Evolutionary conservation across 371 early-diverging fungal genomes (phyloP).

Genomic region (Rhizomucor miehei): DNA sequence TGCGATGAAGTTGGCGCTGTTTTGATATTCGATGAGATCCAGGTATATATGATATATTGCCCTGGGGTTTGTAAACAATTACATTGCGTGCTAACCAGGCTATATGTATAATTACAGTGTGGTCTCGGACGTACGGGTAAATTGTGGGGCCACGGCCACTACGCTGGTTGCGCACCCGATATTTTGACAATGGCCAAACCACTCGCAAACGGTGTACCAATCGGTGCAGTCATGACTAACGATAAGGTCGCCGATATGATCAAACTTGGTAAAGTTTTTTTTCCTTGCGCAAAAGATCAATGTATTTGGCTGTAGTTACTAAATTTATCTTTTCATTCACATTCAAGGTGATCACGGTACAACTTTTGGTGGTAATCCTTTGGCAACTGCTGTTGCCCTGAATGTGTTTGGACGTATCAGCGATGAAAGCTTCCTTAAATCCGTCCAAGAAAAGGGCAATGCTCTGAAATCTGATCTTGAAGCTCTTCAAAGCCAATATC

Average conservation of each 20-base stretch:
- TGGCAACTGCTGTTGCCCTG: slow-evolving; percentile 75
- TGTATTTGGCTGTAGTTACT: neutral
- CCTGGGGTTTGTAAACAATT: too few species aligned
- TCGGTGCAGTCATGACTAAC: slow-evolving; percentile 84
- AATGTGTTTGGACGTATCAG: slow-evolving; percentile 71
- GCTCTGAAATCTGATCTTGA: slow-evolving; percentile 53
- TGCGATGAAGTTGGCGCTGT: slow-evolving; percentile 83
- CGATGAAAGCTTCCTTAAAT: slow-evolving; percentile 63
- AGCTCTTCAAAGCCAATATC: slow-evolving; percentile 40
- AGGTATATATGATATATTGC: too few species aligned
- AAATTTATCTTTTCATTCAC: neutral
- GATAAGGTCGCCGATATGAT: slow-evolving; percentile 77
- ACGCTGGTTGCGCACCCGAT: slow-evolving; percentile 76
- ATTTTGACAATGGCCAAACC: slow-evolving; percentile 95
- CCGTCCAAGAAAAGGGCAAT: slow-evolving; percentile 61
- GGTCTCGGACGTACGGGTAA: slow-evolving; percentile 93
- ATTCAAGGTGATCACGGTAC: slow-evolving; percentile 90
- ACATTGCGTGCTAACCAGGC: too few species aligned
- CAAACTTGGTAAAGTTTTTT: slow-evolving; percentile 48
- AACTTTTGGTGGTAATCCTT: slow-evolving; percentile 94
- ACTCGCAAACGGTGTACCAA: slow-evolving; percentile 94
- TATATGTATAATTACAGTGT: slow-evolving; percentile 60
- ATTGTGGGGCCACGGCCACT: slow-evolving; percentile 84
- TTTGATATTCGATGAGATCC: slow-evolving; percentile 95
- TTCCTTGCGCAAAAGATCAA: neutral